Conservation (phyloP, 257 asterid genomes). For the Osmanthus fragrans region DNA sequence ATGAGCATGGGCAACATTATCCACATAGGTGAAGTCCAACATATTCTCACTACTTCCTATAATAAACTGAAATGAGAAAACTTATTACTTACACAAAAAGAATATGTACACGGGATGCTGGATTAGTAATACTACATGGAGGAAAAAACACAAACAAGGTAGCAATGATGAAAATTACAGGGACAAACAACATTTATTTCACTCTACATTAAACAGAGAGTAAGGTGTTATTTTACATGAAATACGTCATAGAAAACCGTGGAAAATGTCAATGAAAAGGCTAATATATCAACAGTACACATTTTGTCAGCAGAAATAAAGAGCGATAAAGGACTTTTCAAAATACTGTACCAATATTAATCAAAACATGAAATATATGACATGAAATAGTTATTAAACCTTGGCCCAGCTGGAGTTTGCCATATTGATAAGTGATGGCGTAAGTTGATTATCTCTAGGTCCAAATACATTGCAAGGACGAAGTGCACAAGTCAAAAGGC, state of each 20-base stretch:
- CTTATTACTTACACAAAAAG: slow-evolving; percentile 74
- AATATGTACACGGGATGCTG: slow-evolving; percentile 19
- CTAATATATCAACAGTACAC: slow-evolving; percentile 15
- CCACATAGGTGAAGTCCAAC: slow-evolving; percentile 85
- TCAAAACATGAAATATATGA: slow-evolving; percentile 14
- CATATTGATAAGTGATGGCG: slow-evolving; percentile 60
- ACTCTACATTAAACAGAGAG: slow-evolving; percentile 7
- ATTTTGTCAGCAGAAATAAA: slow-evolving; percentile 15
- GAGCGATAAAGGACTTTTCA: slow-evolving; percentile 7
- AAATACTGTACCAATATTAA: not conserved
- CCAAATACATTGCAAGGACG: slow-evolving; percentile 88
- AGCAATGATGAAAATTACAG: not conserved
- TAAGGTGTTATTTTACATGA: slow-evolving; percentile 5
- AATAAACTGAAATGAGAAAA: slow-evolving; percentile 96
- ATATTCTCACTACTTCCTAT: slow-evolving; percentile 71
- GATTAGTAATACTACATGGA: slow-evolving; percentile 24
- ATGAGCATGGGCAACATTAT: slow-evolving; percentile 90
- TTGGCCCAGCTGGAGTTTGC: slow-evolving; percentile 76
- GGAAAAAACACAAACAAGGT: slow-evolving; percentile 10
- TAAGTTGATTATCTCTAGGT: slow-evolving; percentile 69
- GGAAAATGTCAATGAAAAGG: slow-evolving; percentile 11
- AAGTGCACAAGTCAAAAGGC: slow-evolving; percentile 82
- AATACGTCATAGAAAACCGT: slow-evolving; percentile 3
- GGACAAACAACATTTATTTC: slow-evolving; percentile 16
- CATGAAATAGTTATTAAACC: slow-evolving; percentile 51